These are phyloP conservation scores for Dactylellina haptotyla DNA, from an alignment of 2,329 filamentous ascomycete species.

Conservation along the genomic window DNA sequence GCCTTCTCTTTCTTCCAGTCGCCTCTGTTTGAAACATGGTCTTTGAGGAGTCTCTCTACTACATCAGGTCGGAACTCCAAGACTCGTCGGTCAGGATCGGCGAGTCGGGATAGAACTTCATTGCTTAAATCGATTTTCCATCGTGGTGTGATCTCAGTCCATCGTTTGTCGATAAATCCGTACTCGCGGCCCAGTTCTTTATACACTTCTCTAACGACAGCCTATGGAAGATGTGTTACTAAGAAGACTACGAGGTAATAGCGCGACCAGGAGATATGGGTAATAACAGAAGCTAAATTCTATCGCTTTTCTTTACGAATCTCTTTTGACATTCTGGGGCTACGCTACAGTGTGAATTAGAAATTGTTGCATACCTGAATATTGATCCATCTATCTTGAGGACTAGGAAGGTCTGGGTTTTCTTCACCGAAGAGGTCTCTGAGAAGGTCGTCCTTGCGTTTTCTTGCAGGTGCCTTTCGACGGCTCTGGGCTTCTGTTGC, in stretches of 20 bases:
- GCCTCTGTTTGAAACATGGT: conserved; percentile 47
- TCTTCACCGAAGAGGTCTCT: conserved; percentile 51
- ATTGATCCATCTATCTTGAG: conserved; percentile 53
- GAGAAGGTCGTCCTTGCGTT: conserved; percentile 50
- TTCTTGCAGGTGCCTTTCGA: conserved; percentile 46
- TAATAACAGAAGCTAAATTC: too few species aligned
- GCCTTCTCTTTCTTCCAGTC: conserved; percentile 53
- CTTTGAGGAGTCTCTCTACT: conserved; percentile 45
- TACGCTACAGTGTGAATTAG: too few species aligned
- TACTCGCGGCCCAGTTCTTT: conserved; percentile 53
- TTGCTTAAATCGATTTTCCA: conserved; percentile 52
- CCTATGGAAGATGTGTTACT: conserved; percentile 22
- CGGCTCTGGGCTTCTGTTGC: conserved; percentile 31
- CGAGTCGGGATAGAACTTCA: conserved; percentile 39
- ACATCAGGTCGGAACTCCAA: conserved; percentile 42
- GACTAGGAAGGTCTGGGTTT: conserved; percentile 50
- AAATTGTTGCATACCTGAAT: conserved; percentile 36
- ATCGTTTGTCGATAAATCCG: conserved; percentile 53
- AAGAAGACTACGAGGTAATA: too few species aligned
- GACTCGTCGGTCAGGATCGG: conserved; percentile 45
- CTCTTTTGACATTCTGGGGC: too few species aligned
- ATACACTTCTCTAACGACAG: conserved; percentile 51
- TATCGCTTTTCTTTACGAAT: too few species aligned
- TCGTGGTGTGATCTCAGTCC: conserved; percentile 52
- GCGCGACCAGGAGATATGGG: too few species aligned